Evolutionary conservation across 225 moss, liverwort and hornwort species (phyloP).

Genomic region (Rhytidiadelphus loreus): DNA sequence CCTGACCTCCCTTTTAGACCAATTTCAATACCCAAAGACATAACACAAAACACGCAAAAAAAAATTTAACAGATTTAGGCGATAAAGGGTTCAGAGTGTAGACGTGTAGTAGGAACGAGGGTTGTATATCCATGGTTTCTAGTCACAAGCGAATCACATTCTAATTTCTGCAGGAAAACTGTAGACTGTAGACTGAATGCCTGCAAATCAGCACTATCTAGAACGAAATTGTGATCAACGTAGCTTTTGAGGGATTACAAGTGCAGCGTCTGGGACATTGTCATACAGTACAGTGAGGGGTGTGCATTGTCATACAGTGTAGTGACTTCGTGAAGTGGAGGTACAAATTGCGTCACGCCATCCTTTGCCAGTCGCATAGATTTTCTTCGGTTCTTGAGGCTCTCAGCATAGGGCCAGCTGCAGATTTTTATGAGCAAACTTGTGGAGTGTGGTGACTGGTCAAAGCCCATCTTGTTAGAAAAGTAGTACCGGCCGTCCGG

Average conservation of each 20-base stretch:
- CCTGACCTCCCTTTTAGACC: not conserved
- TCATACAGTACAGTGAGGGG: not conserved
- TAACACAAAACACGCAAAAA: not conserved
- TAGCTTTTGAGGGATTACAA: no score
- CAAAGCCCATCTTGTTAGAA: slow-evolving; percentile 9
- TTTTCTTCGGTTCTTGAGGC: not conserved
- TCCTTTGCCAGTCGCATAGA: not conserved
- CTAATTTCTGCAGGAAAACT: not conserved
- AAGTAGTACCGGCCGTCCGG: not conserved
- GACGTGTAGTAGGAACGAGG: not conserved
- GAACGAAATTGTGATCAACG: no score
- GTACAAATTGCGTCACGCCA: not conserved
- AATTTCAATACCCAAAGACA: not conserved
- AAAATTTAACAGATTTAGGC: not conserved
- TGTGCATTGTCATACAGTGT: not conserved
- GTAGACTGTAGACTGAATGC: not conserved
- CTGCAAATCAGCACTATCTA: not conserved
- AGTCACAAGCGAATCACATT: not conserved
- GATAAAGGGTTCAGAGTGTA: no score
- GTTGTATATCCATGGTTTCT: not conserved
- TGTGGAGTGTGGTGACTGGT: not conserved
- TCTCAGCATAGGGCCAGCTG: not conserved
- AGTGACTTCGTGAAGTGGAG: not conserved
- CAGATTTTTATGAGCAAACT: not conserved
- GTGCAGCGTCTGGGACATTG: no score